Base-by-base conservation (phyloP, 2,329 filamentous ascomycete species). In the Epichloe sp. region DNA sequence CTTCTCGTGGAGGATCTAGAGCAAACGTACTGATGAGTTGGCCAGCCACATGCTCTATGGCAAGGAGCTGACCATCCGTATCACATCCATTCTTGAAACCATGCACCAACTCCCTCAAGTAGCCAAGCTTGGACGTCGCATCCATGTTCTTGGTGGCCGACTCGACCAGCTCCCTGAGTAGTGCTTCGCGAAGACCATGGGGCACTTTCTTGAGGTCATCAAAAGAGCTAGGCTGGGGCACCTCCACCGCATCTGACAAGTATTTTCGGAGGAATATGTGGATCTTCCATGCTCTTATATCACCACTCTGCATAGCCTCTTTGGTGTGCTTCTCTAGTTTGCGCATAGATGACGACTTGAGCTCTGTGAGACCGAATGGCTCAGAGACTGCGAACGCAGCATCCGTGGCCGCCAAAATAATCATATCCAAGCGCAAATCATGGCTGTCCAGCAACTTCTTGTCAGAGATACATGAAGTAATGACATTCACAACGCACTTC, bases 281-380 rank as follows among this genome's bases (percentile, higher is more conserved):
- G 31, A 75, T 56, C 54, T 69, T 70, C 74, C 75, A 77, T 5
- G 71, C 73, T 34, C 63, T 60, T 14, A 71, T 35, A 31, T 69
- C 63, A 1, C 68, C 69, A 4, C 58, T 53, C 5, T 58, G 44
- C 58, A 72, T 67, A 1, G 63, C 62, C 21, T 63, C 51, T 34
- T 57, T 58, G 47, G 64, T 68, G 45, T 61, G 56, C 52, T 65
- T 64, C 47, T 69, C 68, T 5, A 72, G 59, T 47, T 65, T 67
- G 26, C 62, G 61, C 12, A 64, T 49, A 10, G 65, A 57, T 3
- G 64, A 62, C 15, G 65, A 52, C 50, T 67, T 66, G 38, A 64
- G 44, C 37, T 58, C 58, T 4, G 55, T 49, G 2, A 52, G 51
- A 3, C 48, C 58, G 12, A 57, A 53, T 12, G 66, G 48, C 3